Base-by-base conservation (phyloP, 495 filamentous ascomycete species). In the Aspergillus funiculosus region DNA sequence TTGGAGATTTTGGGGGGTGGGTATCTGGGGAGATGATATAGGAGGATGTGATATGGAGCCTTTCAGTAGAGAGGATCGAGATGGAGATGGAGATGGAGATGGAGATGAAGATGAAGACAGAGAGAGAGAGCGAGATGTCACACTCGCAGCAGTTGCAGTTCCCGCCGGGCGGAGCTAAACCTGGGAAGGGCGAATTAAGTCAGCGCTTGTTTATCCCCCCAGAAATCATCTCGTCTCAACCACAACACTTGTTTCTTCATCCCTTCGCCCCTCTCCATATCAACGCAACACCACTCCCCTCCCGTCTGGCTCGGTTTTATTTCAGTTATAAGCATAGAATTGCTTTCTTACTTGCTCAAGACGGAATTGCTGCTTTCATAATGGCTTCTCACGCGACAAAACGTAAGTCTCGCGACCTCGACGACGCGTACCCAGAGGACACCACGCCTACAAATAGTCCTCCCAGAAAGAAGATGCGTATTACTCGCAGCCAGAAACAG, bases 401-500 rank as follows among this genome's bases (percentile, higher is more conserved):
- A 62, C 78, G 76, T 59, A 83, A 80, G 61, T 82, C 80, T 6
- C 69, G 75, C 22, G 67, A 67, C 34, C 13, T 40, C 21, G 41
- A 57, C 57, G 57, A 66, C 54, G 53, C 56, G 38, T 59, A 53
- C 43, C n/a, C 51, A 43, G 52, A 54, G 14, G 57, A 64, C 46
- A 62, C 49, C 35, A 78, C 69, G 25, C 71, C 79, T 10, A 68
- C 68, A 17, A 67, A 71, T 55, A 83, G 78, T 55, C 82, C 85
- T 1, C 66, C 71, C 8, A 83, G 76, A 62, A 82, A 76, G 61
- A 74, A 69, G 44, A 61, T 77, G 39, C 79, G 78, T 24, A 79
- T 96, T 43, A 87, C 87, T 4, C 72, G 80, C 41, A 76, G 64
- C 38, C 87, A 94, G 62, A 94, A 95, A 66, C 86, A 91, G 62